Base-by-base conservation (phyloP, 108 stramenopile species). In the Schizochytrium sp. region DNA sequence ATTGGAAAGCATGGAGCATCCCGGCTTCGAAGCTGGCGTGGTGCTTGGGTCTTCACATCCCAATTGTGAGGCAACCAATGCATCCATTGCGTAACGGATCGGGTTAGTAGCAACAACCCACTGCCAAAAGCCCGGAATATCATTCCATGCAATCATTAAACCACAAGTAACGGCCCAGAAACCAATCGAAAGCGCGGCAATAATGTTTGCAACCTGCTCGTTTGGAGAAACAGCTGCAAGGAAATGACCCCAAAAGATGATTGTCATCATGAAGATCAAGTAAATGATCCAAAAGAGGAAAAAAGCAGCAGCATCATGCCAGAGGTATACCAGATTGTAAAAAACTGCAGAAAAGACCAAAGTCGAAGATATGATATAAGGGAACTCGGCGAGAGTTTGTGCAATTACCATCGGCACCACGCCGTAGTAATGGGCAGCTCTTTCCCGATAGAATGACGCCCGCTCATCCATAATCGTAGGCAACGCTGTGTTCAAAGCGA, bases 361-460 rank as follows among this genome's bases (percentile, higher is more conserved):
- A 0, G 44, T 12, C 3, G 88, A 12, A 3, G 44, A 46, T 12
- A 46, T 3, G 46, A 87, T 17, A 57, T 49, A 89, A 8, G 53
- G 49, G 17, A 87, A 10, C 60, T 89, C 89, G 5, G 45, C 38
- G 44, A 88, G 3, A 10, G 76, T 53, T 5, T 59, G 8, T 1
- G 83, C 73, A 4, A 89, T 46, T 41, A 42, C 7, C 44, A 45
- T 73, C 40, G 59, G 15, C 5, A 40, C 46, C 13, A 88, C 44
- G n/a, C 46, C 17, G 40, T 89, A 89, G 93, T 93, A 93, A n/a
- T 90, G 91, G 53, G 93, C 89, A 10, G 93, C 92, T 19, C 91
- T 88, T 60, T 94, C 93, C 19, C 92, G 89, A 64, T 94, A 94
- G 73, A 92, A 94, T 69, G 93, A 90, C 59, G 93, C 91, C 17